Percentiles rank a stretch among this genome's conserved stretches.
These are phyloP conservation scores for Digitaria exilis DNA, from an alignment of 202 grass and related monocot genomes.

Conservation along the genomic window DNA sequence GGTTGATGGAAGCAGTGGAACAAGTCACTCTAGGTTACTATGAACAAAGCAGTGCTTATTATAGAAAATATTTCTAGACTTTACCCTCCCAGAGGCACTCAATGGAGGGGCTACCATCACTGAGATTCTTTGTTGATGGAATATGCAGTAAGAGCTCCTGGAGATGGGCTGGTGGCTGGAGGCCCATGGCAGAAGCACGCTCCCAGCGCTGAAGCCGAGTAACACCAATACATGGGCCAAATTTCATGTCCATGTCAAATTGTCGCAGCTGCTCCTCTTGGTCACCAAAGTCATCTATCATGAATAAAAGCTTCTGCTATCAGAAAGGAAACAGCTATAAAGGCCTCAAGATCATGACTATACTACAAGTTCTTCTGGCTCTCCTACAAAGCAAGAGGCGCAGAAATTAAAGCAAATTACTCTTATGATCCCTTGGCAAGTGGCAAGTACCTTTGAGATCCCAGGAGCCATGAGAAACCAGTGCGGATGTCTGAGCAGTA, in stretches of 20 bases:
- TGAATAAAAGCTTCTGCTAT: background rate
- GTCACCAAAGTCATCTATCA: constrained; percentile 46
- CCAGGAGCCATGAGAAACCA: constrained; percentile 53
- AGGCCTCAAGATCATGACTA: background rate
- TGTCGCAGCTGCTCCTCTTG: constrained; percentile 68
- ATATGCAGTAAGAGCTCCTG: constrained; percentile 31
- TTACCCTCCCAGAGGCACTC: constrained; percentile 73
- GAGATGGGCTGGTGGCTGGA: constrained; percentile 63
- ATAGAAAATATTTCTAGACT: constrained; percentile 44
- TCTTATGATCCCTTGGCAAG: background rate
- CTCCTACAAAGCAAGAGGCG: background rate
- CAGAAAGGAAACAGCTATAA: background rate
- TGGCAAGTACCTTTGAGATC: constrained; percentile 47
- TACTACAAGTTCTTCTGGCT: background rate
- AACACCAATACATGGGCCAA: constrained; percentile 73
- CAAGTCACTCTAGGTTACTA: background rate
- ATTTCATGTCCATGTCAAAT: constrained; percentile 77
- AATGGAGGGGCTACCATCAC: background rate
- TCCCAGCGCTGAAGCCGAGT: constrained; percentile 76
- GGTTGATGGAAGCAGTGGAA: background rate
- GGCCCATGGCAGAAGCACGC: constrained; percentile 72
- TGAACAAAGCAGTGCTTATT: background rate
- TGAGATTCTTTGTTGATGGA: constrained; percentile 2
- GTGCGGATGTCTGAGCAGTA: constrained; percentile 50
- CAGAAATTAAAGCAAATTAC: background rate